Evolutionary conservation across 768 basidiomycete species (phyloP).

Genomic region (Auricularia auricula-judae): DNA sequence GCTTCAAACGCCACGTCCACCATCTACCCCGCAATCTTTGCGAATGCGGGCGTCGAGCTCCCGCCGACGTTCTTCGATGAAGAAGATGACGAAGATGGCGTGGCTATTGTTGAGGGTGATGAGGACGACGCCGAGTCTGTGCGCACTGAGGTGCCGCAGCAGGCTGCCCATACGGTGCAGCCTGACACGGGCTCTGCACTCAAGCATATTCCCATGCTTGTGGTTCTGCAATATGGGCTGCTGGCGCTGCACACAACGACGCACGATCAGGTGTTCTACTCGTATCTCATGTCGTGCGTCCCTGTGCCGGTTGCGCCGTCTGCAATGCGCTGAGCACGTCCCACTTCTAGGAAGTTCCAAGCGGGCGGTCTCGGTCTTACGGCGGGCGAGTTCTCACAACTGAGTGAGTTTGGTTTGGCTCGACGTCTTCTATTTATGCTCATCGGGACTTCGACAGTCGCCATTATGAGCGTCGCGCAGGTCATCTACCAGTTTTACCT

Average conservation of each 20-base stretch:
- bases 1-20: background rate
- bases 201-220: constrained; percentile 66
- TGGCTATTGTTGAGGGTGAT: background rate
- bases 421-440: background rate
- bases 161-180: background rate
- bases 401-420: constrained; percentile 43
- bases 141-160: background rate
- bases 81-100: background rate
- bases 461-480: constrained; percentile 89
- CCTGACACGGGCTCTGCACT: constrained; percentile 53
- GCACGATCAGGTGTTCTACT: constrained; percentile 85
- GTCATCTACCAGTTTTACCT: constrained; percentile 86
- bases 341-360: constrained; percentile 49
- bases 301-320: too few species aligned
- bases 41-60: background rate
- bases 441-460: constrained; percentile 36
- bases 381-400: constrained; percentile 84
- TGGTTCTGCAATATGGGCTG: constrained; percentile 89
- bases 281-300: constrained; percentile 77
- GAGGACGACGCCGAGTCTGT: background rate
- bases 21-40: background rate
- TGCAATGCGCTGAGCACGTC: too few species aligned
- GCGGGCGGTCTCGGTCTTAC: constrained; percentile 83
- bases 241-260: constrained; percentile 83
- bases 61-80: background rate